phyloP scores from a whole-genome alignment of 2,329 filamentous ascomycete species.

The Emmonsia crescens region DNA sequence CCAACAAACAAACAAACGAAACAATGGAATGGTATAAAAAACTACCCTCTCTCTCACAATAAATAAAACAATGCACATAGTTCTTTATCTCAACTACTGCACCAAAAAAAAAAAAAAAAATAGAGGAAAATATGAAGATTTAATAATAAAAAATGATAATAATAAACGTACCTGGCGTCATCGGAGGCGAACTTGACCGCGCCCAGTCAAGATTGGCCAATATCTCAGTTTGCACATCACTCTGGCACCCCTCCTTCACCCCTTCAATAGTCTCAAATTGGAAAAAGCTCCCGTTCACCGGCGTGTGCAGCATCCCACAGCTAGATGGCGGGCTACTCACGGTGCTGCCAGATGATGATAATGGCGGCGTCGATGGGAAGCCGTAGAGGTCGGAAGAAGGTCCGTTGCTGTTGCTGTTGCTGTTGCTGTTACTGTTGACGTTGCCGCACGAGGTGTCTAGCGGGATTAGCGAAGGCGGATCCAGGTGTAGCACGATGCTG shows the following conservation, averaged over 20 bases:
- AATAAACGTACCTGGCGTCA: conserved; percentile 71
- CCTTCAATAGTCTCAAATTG: conserved; percentile 56
- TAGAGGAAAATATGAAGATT: too few relatives aligned
- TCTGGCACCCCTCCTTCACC: conserved; percentile 60
- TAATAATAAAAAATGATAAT: not conserved
- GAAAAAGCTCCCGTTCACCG: conserved; percentile 69
- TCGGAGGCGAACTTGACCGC: conserved; percentile 65
- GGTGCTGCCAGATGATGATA: conserved; percentile 74
- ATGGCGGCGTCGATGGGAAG: conserved; percentile 75
- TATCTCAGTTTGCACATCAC: conserved; percentile 59
- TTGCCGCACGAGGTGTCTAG: conserved; percentile 65
- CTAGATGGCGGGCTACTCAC: conserved; percentile 73
- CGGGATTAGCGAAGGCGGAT: conserved; percentile 43
- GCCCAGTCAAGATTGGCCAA: conserved; percentile 67
- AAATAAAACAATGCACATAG: not conserved
- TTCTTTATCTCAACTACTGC: not conserved
- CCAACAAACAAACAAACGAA: not conserved
- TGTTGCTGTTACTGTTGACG: conserved; percentile 23
- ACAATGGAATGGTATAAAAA: not conserved
- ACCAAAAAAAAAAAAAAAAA: too few relatives aligned
- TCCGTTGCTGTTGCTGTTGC: not conserved
- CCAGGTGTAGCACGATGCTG: conserved; percentile 54
- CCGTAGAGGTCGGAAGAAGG: conserved; percentile 49
- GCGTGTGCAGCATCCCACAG: conserved; percentile 69
- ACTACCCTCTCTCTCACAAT: not conserved